These are phyloP conservation scores for Thinopyrum obtusiflorum DNA, from an alignment of 202 grass and related monocot species.

Conservation along the genomic window DNA sequence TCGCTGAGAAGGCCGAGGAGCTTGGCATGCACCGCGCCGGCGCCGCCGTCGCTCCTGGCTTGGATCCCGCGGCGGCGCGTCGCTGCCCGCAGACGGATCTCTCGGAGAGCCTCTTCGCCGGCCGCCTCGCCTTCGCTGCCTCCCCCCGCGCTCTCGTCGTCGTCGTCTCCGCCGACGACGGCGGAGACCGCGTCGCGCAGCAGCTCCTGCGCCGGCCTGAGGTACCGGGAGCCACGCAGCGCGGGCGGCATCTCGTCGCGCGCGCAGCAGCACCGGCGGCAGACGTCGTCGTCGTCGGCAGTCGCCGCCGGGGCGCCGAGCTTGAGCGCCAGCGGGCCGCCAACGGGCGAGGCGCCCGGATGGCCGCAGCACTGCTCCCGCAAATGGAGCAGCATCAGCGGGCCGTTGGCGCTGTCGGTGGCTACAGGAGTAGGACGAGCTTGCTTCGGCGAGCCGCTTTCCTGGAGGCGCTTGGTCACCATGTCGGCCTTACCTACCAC, in stretches of 20 bases:
- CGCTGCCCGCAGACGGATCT: constrained; percentile 8
- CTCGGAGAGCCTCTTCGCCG: not conserved
- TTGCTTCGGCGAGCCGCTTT: constrained; percentile 20
- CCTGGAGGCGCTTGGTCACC: constrained; percentile 28
- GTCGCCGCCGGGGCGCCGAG: not conserved
- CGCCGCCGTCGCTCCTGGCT: not conserved
- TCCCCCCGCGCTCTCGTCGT: not conserved
- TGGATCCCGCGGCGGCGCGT: not conserved
- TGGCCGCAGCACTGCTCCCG: constrained; percentile 5
- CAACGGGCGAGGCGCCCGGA: not conserved
- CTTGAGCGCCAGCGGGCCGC: constrained; percentile 14
- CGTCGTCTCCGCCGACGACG: constrained; percentile 33
- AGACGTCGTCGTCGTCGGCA: not conserved
- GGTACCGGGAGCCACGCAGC: constrained; percentile 52
- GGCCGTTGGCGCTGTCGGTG: not conserved
- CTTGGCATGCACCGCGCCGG: constrained; percentile 47
- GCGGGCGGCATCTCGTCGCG: not conserved
- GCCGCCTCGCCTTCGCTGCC: constrained; percentile 2
- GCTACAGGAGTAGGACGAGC: not conserved
- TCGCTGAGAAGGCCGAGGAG: constrained; percentile 76
- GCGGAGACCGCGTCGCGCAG: constrained; percentile 62
- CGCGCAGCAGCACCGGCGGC: constrained; percentile 16
- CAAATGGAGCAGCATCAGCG: not conserved
- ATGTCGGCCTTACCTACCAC: not conserved
- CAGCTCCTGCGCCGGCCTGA: constrained; percentile 72